A percentile compares a stretch with the other conserved stretches of the same genome.
Conservation (phyloP, 1,284 basidiomycete genomes). For the Agroathelia rolfsii region DNA sequence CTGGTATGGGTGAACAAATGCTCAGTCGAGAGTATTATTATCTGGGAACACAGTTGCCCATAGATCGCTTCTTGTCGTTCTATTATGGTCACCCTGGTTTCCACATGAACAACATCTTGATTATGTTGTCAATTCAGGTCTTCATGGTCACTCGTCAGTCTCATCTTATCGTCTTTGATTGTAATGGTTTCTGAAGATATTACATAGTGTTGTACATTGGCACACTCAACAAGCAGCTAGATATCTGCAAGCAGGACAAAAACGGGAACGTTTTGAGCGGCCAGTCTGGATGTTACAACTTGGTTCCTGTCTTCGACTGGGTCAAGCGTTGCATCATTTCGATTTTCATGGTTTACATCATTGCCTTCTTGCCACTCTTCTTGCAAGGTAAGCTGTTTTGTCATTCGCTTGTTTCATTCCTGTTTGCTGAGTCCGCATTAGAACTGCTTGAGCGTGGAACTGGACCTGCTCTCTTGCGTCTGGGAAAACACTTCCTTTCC, state of each 20-base stretch:
- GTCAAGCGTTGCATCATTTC: conserved; percentile 91
- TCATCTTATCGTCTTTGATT: conserved; percentile 4
- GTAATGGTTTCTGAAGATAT: conserved; percentile 10
- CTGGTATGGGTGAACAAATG: conserved; percentile 99
- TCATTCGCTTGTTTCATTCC: conserved; percentile 2
- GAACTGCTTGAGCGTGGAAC: conserved; percentile 92
- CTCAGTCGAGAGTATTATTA: conserved; percentile 99
- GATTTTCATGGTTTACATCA: conserved; percentile 96
- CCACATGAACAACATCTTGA: conserved; percentile 99
- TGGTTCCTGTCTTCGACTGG: conserved; percentile 93
- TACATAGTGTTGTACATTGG: conserved; percentile 79
- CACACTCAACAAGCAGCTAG: conserved; percentile 84
- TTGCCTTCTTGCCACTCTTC: conserved; percentile 91
- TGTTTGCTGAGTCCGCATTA: conserved; percentile 20
- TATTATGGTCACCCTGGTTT: conserved; percentile 99
- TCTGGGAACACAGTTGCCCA: conserved; percentile 93
- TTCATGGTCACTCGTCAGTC: conserved; percentile 84
- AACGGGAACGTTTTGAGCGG: conserved; percentile 71
- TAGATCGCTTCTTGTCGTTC: conserved; percentile 98
- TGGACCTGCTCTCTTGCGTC: conserved; percentile 84
- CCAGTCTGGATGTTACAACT: conserved; percentile 86
- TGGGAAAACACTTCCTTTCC: conserved; percentile 91
- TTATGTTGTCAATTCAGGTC: conserved; percentile 92
- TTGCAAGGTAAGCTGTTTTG: conserved; percentile 65
- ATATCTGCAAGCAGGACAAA: conserved; percentile 78